These are phyloP conservation scores for Aureobasidium uvarum DNA, from an alignment of 2,329 filamentous ascomycete species.

Conservation along the genomic window DNA sequence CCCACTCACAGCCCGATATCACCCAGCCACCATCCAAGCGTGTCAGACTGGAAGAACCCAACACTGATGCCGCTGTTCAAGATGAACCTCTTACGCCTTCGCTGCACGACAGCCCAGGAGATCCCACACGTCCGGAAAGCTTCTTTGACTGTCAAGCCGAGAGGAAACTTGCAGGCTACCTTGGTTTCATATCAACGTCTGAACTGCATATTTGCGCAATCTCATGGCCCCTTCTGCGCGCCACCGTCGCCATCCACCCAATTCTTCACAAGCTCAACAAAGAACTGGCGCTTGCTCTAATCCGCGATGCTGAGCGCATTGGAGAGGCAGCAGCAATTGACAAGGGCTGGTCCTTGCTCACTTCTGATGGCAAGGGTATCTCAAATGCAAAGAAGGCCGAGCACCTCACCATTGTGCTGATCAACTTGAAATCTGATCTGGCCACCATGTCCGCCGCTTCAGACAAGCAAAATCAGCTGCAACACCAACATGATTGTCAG, in stretches of 20 bases:
- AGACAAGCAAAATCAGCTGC: background rate
- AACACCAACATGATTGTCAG: conserved; percentile 5
- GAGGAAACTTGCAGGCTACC: background rate
- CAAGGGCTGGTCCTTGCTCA: background rate
- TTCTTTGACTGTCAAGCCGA: conserved; percentile 7
- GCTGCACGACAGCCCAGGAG: background rate
- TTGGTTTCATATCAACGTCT: background rate
- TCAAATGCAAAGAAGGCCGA: background rate
- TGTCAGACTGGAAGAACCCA: background rate
- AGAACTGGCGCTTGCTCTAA: background rate
- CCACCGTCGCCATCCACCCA: background rate
- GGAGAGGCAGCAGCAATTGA: background rate
- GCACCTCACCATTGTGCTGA: background rate
- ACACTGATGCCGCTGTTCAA: background rate
- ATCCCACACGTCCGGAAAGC: background rate
- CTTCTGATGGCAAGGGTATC: conserved; percentile 13
- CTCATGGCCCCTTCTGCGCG: conserved; percentile 3
- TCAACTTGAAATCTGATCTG: conserved; percentile 9
- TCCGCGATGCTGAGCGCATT: background rate
- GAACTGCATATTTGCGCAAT: background rate
- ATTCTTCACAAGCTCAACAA: background rate
- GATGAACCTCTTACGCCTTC: background rate
- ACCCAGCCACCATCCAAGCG: background rate
- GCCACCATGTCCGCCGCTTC: background rate
- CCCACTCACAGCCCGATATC: background rate